A percentile compares a stretch with the other conserved stretches of the same genome.
Conservation (phyloP, 2,329 filamentous ascomycete genomes). For the Beauveria australis region DNA sequence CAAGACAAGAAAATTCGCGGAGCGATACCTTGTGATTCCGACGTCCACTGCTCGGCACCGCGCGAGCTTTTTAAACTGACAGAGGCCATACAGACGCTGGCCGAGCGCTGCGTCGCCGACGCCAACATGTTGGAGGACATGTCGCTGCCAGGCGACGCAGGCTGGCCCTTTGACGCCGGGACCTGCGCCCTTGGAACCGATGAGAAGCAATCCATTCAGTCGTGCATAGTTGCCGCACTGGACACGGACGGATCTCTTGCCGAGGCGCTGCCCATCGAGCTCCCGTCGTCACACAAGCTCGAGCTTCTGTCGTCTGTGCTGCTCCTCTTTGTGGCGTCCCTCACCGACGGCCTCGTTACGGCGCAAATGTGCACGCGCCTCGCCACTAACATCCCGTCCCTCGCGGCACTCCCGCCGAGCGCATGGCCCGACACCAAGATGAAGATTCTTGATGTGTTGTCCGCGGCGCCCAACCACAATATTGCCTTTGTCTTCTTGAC, state of each 20-base stretch:
- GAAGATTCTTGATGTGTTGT: slow-evolving; percentile 63
- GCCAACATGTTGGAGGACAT: slow-evolving; percentile 52
- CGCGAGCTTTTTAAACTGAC: slow-evolving; percentile 85
- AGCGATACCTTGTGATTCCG: slow-evolving; percentile 46
- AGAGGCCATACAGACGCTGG: slow-evolving; percentile 58
- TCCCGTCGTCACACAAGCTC: slow-evolving; percentile 57
- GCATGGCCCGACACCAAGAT: slow-evolving; percentile 37
- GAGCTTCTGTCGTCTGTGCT: slow-evolving; percentile 68
- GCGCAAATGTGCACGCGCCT: slow-evolving; percentile 61
- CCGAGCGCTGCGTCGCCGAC: slow-evolving; percentile 50
- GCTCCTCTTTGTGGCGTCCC: slow-evolving; percentile 62
- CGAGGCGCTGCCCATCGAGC: slow-evolving; percentile 53
- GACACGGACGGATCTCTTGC: slow-evolving; percentile 60
- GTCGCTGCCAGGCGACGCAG: slow-evolving; percentile 42
- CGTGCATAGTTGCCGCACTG: slow-evolving; percentile 53
- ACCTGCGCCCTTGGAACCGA: slow-evolving; percentile 23
- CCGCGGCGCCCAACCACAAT: slow-evolving; percentile 66
- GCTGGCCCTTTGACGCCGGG: slow-evolving; percentile 51
- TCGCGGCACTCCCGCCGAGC: slow-evolving; percentile 18
- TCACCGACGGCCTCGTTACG: slow-evolving; percentile 74
- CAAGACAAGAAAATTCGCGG: slow-evolving; percentile 30
- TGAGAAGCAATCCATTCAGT: slow-evolving; percentile 22
- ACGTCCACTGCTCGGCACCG: slow-evolving; percentile 70
- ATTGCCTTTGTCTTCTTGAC: slow-evolving; percentile 85
- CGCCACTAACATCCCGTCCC: slow-evolving; percentile 45